Evolutionary conservation across 2,329 filamentous ascomycete species (phyloP).

Genomic region (Ascosphaera aggregata): DNA sequence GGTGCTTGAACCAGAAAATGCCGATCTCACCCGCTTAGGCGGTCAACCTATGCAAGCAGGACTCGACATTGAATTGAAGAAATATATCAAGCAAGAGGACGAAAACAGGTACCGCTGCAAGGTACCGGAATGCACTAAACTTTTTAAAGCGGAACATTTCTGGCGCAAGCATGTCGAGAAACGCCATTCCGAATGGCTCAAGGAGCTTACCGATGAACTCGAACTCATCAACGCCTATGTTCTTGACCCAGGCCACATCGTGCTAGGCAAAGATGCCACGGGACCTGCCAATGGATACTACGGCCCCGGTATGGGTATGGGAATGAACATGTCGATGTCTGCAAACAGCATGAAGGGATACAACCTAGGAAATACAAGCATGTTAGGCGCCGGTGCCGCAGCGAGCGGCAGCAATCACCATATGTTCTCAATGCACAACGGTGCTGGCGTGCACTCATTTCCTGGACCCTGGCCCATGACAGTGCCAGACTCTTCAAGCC

Average conservation of each 20-base stretch:
- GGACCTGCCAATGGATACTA: not conserved
- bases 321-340: too few species aligned
- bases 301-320: not conserved
- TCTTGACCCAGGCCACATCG: slow-evolving; percentile 75
- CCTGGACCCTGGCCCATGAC: too few species aligned
- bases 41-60: slow-evolving; percentile 72
- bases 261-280: not conserved
- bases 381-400: too few species aligned
- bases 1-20: slow-evolving; percentile 70
- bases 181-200: slow-evolving; percentile 71
- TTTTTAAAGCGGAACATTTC: slow-evolving; percentile 94
- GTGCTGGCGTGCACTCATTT: too few species aligned
- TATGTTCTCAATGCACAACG: too few species aligned
- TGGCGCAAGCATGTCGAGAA: slow-evolving; percentile 98
- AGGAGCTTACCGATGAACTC: slow-evolving; percentile 38
- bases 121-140: slow-evolving; percentile 81
- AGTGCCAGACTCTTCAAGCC: slow-evolving; percentile 19
- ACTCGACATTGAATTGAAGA: slow-evolving; percentile 60
- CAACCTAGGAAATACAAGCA: too few species aligned
- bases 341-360: too few species aligned
- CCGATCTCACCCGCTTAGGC: slow-evolving; percentile 74
- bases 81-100: slow-evolving; percentile 91
- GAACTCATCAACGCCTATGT: slow-evolving; percentile 86
- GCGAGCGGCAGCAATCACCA: too few species aligned
- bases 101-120: slow-evolving; percentile 94